Conservation (phyloP, 169 alveolate species). For the Plasmodium blacklocki region DNA sequence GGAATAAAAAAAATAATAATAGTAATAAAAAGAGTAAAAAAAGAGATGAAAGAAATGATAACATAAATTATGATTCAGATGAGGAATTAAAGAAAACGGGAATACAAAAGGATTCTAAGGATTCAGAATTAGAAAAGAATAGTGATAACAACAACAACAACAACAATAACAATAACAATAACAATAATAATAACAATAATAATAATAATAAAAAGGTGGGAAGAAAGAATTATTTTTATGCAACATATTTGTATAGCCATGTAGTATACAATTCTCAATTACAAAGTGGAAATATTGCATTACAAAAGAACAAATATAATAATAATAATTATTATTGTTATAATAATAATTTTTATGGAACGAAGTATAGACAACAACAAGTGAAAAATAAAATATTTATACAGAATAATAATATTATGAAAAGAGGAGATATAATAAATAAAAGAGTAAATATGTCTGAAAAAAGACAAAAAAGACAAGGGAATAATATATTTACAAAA, state of each 20-base stretch:
- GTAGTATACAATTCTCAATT: slow-evolving; percentile 17
- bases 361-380: background rate
- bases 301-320: background rate
- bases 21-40: background rate
- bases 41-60: background rate
- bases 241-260: slow-evolving; percentile 43
- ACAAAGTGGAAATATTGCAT: background rate
- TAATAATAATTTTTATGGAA: background rate
- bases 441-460: background rate
- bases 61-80: background rate
- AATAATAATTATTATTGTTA: background rate
- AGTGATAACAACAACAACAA: slow-evolving; percentile 15
- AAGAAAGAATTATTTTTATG: slow-evolving; percentile 39
- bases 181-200: background rate
- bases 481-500: slow-evolving; percentile 3
- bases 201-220: slow-evolving; percentile 20
- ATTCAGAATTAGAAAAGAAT: slow-evolving; percentile 2
- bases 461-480: slow-evolving; percentile 4
- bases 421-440: background rate
- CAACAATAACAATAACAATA: background rate
- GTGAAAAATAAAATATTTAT: slow-evolving; percentile 1
- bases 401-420: background rate
- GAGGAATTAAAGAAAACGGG: background rate
- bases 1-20: background rate
- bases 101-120: background rate